Conservation (phyloP, 352 stramenopile genomes). For the Phytophthora europaea region DNA sequence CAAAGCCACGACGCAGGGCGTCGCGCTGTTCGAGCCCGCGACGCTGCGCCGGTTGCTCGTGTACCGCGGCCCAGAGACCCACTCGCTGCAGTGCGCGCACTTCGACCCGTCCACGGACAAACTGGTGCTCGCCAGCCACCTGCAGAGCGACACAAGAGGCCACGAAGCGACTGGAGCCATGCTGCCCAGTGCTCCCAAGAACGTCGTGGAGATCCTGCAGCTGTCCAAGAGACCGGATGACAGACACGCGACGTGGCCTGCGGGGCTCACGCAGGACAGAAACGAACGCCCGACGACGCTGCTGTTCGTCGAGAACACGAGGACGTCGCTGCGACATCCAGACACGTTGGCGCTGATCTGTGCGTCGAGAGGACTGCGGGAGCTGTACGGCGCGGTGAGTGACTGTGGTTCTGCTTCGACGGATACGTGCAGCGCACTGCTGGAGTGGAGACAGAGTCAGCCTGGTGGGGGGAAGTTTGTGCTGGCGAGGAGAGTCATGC, state of each 20-base stretch:
- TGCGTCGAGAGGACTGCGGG: slow-evolving; percentile 28
- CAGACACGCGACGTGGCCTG: background rate
- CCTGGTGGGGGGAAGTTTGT: slow-evolving; percentile 18
- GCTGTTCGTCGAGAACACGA: slow-evolving; percentile 64
- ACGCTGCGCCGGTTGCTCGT: slow-evolving; percentile 65
- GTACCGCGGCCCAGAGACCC: slow-evolving; percentile 54
- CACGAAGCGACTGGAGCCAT: slow-evolving; percentile 4
- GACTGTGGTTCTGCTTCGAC: background rate
- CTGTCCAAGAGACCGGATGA: slow-evolving; percentile 53
- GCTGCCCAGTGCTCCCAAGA: slow-evolving; percentile 37
- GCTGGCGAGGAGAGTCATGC: slow-evolving; percentile 37
- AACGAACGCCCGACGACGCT: slow-evolving; percentile 31
- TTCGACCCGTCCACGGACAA: slow-evolving; percentile 52
- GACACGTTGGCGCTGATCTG: slow-evolving; percentile 52
- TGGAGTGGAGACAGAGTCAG: slow-evolving; percentile 38
- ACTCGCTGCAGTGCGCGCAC: slow-evolving; percentile 53
- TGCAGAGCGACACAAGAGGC: slow-evolving; percentile 1
- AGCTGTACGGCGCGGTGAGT: slow-evolving; percentile 51
- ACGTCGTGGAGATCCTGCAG: slow-evolving; percentile 63
- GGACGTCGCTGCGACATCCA: slow-evolving; percentile 43
- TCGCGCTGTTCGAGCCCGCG: slow-evolving; percentile 73
- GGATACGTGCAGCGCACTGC: slow-evolving; percentile 9
- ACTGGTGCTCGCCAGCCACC: slow-evolving; percentile 54
- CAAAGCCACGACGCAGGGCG: slow-evolving; percentile 38
- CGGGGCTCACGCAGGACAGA: background rate